Conservation (phyloP, 768 basidiomycete genomes). For the Mycena latifolia region DNA sequence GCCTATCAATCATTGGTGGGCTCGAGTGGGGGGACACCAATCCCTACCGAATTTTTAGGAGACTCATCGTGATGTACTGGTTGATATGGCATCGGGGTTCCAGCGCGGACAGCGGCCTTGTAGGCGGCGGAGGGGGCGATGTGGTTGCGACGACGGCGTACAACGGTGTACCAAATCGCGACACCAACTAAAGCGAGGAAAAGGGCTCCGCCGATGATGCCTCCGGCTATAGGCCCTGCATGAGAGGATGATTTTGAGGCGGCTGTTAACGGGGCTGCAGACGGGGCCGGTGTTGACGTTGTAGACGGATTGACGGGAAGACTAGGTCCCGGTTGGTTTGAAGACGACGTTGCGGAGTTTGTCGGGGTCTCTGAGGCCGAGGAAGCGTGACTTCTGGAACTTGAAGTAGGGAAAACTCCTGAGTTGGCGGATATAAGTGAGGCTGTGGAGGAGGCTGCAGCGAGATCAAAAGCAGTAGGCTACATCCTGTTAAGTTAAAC, state of each 20-base stretch:
- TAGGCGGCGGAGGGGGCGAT: slow-evolving; percentile 35
- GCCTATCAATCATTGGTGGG: slow-evolving; percentile 14
- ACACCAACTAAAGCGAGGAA: slow-evolving; percentile 43
- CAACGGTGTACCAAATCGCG: slow-evolving; percentile 24
- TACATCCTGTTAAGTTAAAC: not conserved
- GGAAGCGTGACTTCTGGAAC: too few species aligned
- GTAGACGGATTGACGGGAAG: slow-evolving; percentile 43
- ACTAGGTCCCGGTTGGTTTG: not conserved
- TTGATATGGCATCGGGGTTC: slow-evolving; percentile 29
- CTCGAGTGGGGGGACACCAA: not conserved
- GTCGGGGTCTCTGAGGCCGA: not conserved
- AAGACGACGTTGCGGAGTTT: not conserved
- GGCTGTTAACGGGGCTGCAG: slow-evolving; percentile 1
- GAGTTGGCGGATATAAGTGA: not conserved
- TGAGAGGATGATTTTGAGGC: slow-evolving; percentile 33
- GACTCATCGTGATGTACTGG: slow-evolving; percentile 15
- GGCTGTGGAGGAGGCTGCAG: not conserved
- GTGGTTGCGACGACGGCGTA: slow-evolving; percentile 22
- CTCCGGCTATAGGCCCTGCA: slow-evolving; percentile 62
- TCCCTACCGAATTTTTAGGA: slow-evolving; percentile 23
- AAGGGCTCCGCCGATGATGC: slow-evolving; percentile 56
- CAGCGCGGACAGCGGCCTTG: slow-evolving; percentile 29
- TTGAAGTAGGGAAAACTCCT: too few species aligned
- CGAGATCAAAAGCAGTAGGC: slow-evolving; percentile 12
- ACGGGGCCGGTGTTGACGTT: not conserved